Evolutionary conservation across 2,329 filamentous ascomycete genomes (phyloP), one percentile per base, ranked within the genome.

Genomic region (Fusarium foetens): DNA sequence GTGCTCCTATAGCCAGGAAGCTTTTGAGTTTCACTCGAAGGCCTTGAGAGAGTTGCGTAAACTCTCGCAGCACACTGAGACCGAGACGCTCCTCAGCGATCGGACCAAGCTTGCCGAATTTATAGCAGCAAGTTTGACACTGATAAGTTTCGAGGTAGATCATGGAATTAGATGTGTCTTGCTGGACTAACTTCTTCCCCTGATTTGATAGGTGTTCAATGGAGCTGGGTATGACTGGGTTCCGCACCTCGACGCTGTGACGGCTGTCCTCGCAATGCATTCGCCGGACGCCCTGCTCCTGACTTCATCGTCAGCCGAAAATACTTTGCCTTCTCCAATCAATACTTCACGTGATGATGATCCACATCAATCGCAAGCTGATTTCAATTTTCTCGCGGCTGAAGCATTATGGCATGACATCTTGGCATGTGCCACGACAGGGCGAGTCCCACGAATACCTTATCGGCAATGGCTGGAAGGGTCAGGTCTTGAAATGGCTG

Each of bases 111-210:
- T 59, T 5, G 36, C 45, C 1, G 57, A 42, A 13, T 59, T 59
- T 23, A 19, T 52, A 5, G 45, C 57, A 8, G 45, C 57, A 7
- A 59, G 57, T 6, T 11, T 52, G n/a, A 59, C 35, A 21, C 7
- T 59, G 13, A 42, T 52, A 41, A 59, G 57, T 10, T 59, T 52
- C 7, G 45, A 59, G 57, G 57, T 59, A 17, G 11, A 5, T 19
- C 11, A 8, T 9, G 0, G 0, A 27, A 9, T 5, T 3, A 13
- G 0, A 2, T 16, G 14, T 6, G 16, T 41, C 8, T 19, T 45
- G 8, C 23, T 27, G 17, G 6, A 17, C 8, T 19, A 8, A 45
- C 5, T 19, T 8, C 8, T 19, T 1, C 7, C 0, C 5, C 9
- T 4, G 1, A 8, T 25, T 6, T 27, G 0, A 14, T 7, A 59